These are phyloP conservation scores for Hydrangea macrophylla DNA, from an alignment of 148 eudicot species.

Conservation along the genomic window DNA sequence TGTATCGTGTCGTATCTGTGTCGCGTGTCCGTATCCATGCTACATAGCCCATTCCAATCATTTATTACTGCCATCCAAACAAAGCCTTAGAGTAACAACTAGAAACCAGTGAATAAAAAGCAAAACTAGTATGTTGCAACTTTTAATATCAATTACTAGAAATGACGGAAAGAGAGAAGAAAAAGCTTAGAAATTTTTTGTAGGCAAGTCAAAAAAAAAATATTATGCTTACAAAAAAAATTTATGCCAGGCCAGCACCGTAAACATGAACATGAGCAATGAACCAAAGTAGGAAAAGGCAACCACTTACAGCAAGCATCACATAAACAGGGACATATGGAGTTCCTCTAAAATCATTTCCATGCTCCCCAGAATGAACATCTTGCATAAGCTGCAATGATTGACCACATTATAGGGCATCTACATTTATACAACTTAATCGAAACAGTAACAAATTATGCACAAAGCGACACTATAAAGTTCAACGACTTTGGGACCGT, in stretches of 20 bases:
- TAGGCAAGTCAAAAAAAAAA: no score
- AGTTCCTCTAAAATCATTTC: conserved; percentile 40
- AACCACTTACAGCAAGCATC: conserved; percentile 57
- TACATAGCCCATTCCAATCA: no score
- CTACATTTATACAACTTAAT: neutral
- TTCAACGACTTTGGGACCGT: no score
- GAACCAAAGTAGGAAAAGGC: neutral
- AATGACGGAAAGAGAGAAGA: neutral
- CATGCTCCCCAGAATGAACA: conserved; percentile 44
- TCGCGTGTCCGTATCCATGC: no score
- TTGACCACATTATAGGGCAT: conserved; percentile 13
- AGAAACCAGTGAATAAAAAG: neutral
- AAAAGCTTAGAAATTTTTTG: no score
- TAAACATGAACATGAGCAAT: neutral
- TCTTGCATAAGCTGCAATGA: conserved; percentile 55
- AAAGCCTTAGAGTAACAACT: no score
- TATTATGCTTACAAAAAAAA: neutral
- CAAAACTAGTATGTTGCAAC: neutral
- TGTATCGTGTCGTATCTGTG: no score
- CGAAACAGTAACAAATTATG: conserved; percentile 1
- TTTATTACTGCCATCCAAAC: no score
- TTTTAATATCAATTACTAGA: no score
- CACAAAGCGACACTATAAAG: neutral
- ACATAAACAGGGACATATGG: conserved; percentile 58
- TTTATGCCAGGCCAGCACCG: neutral